phyloP scores from a whole-genome alignment of 345 rosid species.

The Pistacia atlantica region DNA sequence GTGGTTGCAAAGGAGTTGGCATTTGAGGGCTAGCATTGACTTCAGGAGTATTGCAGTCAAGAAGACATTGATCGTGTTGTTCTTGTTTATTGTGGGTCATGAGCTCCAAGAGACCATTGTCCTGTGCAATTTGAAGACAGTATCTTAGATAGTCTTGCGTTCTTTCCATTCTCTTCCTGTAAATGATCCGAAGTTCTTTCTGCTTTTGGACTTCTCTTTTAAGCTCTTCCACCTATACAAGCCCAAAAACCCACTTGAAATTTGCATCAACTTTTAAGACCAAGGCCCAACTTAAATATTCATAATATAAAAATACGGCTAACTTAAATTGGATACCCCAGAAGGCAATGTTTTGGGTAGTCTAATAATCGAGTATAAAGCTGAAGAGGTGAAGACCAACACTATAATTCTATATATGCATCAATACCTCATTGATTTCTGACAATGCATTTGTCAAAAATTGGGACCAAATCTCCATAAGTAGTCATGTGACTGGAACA shows the following conservation, averaged over 20 bases:
- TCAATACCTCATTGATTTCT: background rate
- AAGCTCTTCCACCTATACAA: slow-evolving; percentile 40
- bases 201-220: slow-evolving; percentile 45
- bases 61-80: slow-evolving; percentile 19
- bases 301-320: background rate
- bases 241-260: background rate
- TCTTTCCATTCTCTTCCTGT: slow-evolving; percentile 52
- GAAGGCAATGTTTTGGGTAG: background rate
- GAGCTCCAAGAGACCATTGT: slow-evolving; percentile 50
- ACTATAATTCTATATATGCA: background rate
- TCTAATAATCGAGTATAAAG: background rate
- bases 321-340: no score
- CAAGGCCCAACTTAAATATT: background rate
- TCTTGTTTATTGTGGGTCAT: slow-evolving; percentile 31
- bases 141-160: slow-evolving; percentile 52
- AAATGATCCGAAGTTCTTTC: slow-evolving; percentile 40
- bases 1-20: slow-evolving; percentile 15
- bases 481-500: background rate
- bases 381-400: background rate
- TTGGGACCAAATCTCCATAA: slow-evolving; percentile 6
- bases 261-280: background rate
- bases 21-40: slow-evolving; percentile 18
- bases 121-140: slow-evolving; percentile 67
- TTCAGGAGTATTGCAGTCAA: slow-evolving; percentile 5
- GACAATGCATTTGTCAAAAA: no score